Evolutionary conservation across 257 asterid genomes (phyloP), one percentile per base, ranked within the genome.

Genomic region (Solanum habrochaites): DNA sequence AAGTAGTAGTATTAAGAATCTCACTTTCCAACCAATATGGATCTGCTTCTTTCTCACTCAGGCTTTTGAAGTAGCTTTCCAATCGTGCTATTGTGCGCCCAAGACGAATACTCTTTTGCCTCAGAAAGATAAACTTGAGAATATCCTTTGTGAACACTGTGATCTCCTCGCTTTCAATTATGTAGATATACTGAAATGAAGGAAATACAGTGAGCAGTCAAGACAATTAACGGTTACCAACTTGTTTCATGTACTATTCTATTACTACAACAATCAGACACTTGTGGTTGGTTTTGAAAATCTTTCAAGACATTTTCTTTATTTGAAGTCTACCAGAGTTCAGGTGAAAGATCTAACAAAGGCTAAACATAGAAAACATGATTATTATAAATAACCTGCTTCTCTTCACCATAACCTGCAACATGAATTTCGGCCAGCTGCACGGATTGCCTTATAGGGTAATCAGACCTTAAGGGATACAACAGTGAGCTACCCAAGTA

Each of bases 111-210:
- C 98, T 96, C 94, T 81, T 88, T 85, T 88, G 86, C 69, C 95
- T 83, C 67, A 87, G 90, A 84, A 95, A 93, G 64, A 96, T 37
- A 62, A 87, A 91, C 92, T 74, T 93, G 83, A 94, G 83, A 2
- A 88, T 85, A 91, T 96, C 99, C 88, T 86, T 93, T 31, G 86
- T 85, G 25, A 93, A 81, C 32, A 88, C 91, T 8, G 45, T 90
- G 23, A 94, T 91, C 90, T 95, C 94, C 91, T 93, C 95, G 4
- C 95, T 95, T 29, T 91, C 92, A 37, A 96, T 86, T 82, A 96
- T 95, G 91, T 89, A 92, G 40, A 90, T 89, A 89, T 96, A 95
- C 99, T 96, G 96, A 64, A 91, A 90, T n/a, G 1, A 58, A 88
- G 81, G 45, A 58, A 72, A 37, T 35, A 37, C 27, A 72, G 81